Conservation (phyloP, 257 asterid genomes). For the Solanum ossicruentum region DNA sequence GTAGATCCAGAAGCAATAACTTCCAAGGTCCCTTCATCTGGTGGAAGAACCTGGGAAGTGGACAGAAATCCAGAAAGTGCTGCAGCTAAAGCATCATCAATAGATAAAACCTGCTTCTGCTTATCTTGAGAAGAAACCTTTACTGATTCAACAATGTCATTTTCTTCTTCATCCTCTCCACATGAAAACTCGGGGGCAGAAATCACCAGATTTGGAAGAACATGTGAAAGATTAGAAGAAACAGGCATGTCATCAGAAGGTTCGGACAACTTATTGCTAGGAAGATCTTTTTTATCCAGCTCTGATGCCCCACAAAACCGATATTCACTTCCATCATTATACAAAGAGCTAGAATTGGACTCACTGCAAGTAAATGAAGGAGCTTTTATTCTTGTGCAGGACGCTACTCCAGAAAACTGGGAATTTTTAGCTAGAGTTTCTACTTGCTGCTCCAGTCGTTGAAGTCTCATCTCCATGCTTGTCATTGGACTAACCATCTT, state of each 20-base stretch:
- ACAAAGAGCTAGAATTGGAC: constrained; percentile 47
- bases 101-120: constrained; percentile 34
- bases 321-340: constrained; percentile 26
- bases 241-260: constrained; percentile 13
- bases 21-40: constrained; percentile 1
- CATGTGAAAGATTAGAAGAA: constrained; percentile 6
- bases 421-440: constrained; percentile 44
- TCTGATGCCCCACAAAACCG: constrained; percentile 25
- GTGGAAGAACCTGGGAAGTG: neutral
- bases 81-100: constrained; percentile 83
- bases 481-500: constrained; percentile 73
- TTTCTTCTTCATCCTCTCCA: constrained; percentile 42
- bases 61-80: constrained; percentile 66
- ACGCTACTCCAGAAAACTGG: constrained; percentile 25
- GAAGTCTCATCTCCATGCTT: constrained; percentile 73
- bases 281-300: constrained; percentile 27
- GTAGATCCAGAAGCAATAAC: neutral
- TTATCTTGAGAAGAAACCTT: constrained; percentile 23
- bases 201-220: constrained; percentile 46
- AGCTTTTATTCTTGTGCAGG: constrained; percentile 47
- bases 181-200: constrained; percentile 67
- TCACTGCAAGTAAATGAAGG: constrained; percentile 65
- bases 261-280: constrained; percentile 17
- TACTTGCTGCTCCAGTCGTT: constrained; percentile 61
- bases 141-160: constrained; percentile 15